phyloP scores from a whole-genome alignment of 805 yeast species.

The Barnettozyma siamensis region DNA sequence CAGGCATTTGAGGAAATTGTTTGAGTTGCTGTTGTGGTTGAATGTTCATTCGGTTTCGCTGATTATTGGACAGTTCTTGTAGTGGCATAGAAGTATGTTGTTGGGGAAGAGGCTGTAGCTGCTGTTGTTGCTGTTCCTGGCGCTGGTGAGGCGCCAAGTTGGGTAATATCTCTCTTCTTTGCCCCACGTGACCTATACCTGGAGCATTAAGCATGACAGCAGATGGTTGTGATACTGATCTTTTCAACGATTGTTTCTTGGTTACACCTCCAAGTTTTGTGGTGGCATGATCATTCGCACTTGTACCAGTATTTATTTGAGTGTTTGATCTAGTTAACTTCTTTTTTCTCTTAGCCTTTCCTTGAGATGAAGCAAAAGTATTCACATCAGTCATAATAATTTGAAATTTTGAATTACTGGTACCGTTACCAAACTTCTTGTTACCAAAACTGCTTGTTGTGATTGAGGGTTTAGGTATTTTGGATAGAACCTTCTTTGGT shows the following conservation, averaged over 20 bases:
- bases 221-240: constrained; percentile 23
- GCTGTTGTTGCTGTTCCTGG: not conserved
- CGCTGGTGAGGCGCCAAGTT: not conserved
- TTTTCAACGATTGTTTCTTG: constrained; percentile 19
- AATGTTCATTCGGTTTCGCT: not conserved
- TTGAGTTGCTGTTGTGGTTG: not conserved
- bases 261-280: constrained; percentile 1
- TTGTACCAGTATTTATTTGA: constrained; percentile 2
- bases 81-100: not conserved
- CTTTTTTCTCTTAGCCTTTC: constrained; percentile 13
- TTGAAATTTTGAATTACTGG: constrained; percentile 25
- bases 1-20: not conserved
- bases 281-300: not conserved
- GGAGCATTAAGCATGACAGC: constrained; percentile 5
- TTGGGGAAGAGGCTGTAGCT: not conserved
- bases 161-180: not conserved
- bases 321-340: constrained; percentile 21
- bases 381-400: constrained; percentile 32
- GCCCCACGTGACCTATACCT: not conserved
- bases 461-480: not conserved
- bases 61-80: not conserved
- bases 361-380: constrained; percentile 16
- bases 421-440: constrained; percentile 2
- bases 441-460: no score
- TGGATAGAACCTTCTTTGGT: not conserved